Evolutionary conservation across 2,329 filamentous ascomycete genomes (phyloP).

Genomic region (Trichoderma brevicompactum): DNA sequence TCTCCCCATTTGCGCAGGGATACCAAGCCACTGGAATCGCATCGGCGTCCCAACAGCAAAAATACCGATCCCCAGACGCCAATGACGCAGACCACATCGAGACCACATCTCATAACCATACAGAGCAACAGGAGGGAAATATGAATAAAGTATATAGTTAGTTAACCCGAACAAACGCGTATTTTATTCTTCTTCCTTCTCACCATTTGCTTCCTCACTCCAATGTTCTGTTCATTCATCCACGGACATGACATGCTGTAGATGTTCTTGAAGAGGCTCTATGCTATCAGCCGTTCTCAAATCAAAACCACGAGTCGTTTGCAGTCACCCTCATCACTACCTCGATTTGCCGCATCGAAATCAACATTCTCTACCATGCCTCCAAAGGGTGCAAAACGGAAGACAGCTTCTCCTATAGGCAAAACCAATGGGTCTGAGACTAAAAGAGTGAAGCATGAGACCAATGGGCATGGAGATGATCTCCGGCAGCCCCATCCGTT

Average conservation of each 20-base stretch:
- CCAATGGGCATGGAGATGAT: conserved; percentile 36
- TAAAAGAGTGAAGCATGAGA: conserved; percentile 43
- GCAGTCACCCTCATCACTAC: not conserved
- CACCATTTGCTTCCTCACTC: not conserved
- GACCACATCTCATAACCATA: conserved; percentile 5
- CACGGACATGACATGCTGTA: not conserved
- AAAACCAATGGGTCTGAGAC: conserved; percentile 34
- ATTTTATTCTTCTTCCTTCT: not conserved
- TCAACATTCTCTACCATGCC: conserved; percentile 36
- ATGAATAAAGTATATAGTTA: not conserved
- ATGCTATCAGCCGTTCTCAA: not conserved
- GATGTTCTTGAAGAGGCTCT: conserved; percentile 21
- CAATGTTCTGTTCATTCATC: not conserved
- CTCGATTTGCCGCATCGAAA: not conserved
- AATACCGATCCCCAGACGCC: conserved; percentile 39
- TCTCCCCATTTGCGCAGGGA: conserved; percentile 24
- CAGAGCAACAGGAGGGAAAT: not conserved
- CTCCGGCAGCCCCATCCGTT: conserved; percentile 53
- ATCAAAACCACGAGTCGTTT: not conserved
- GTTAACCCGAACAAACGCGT: not conserved
- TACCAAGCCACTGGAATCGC: conserved; percentile 30
- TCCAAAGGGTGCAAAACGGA: conserved; percentile 38
- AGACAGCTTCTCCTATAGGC: conserved; percentile 30
- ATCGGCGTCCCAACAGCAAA: conserved; percentile 15
- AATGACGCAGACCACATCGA: conserved; percentile 43